A percentile compares a stretch with the other conserved stretches of the same genome.
These are phyloP conservation scores for Laguncularia racemosa DNA, from an alignment of 345 rosid genomes.

Conservation along the genomic window DNA sequence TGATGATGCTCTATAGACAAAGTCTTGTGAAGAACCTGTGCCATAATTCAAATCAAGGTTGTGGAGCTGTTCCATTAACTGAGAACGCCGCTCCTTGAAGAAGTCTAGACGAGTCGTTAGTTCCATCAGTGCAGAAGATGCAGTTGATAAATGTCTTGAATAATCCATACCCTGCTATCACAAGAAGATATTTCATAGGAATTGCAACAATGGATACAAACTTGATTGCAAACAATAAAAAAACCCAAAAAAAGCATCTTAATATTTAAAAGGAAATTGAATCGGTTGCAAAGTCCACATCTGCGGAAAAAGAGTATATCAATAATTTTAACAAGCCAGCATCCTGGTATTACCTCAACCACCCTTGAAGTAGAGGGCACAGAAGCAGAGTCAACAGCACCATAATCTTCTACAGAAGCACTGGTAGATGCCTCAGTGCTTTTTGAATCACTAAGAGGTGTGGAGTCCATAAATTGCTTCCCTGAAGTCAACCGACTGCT, in stretches of 20 bases:
- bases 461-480: conserved; percentile 57
- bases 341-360: conserved; percentile 43
- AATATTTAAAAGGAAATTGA: not conserved
- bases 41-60: conserved; percentile 90
- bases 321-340: not conserved
- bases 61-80: conserved; percentile 97
- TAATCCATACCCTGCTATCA: conserved; percentile 58
- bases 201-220: not conserved
- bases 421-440: conserved; percentile 62
- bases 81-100: conserved; percentile 97
- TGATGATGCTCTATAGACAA: conserved; percentile 72
- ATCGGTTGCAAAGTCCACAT: not conserved
- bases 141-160: conserved; percentile 68
- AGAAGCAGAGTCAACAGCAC: conserved; percentile 58
- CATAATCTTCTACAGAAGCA: conserved; percentile 54
- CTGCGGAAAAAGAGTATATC: not conserved
- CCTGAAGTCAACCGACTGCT: conserved; percentile 60
- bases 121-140: conserved; percentile 88
- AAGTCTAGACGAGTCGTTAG: conserved; percentile 93
- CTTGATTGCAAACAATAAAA: not conserved
- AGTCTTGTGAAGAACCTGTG: conserved; percentile 70
- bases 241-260: not conserved
- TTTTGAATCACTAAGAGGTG: conserved; percentile 60
- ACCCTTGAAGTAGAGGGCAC: conserved; percentile 75
- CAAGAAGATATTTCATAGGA: too few species aligned